Evolutionary conservation across 1,284 basidiomycete species (phyloP).

Genomic region (Ceratobasidium sp.): DNA sequence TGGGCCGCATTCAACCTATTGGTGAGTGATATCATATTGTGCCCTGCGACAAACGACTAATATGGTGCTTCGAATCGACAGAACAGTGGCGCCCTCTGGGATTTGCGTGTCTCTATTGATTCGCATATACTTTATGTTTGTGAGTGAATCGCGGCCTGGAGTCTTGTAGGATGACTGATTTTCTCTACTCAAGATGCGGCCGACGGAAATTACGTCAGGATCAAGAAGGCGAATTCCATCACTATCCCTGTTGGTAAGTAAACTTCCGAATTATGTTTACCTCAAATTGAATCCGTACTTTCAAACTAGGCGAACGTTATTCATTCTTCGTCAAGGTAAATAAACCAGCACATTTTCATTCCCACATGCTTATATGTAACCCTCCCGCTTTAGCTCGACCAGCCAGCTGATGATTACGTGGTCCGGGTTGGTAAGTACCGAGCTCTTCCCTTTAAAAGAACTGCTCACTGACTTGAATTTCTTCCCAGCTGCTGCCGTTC

Average conservation of each 20-base stretch:
- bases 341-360: not conserved
- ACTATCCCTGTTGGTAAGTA: conserved; percentile 20
- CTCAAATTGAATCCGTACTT: too few relatives aligned
- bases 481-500: conserved; percentile 16
- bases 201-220: conserved; percentile 19
- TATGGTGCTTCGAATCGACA: not conserved
- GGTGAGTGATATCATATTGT: not conserved
- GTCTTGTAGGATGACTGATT: too few relatives aligned
- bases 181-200: conserved; percentile 17
- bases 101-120: conserved; percentile 29
- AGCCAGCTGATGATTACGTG: conserved; percentile 1
- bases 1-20: conserved; percentile 28
- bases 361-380: not conserved
- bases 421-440: conserved; percentile 19
- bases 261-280: too few relatives aligned
- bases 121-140: conserved; percentile 26
- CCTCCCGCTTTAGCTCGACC: conserved; percentile 12
- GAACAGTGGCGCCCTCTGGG: conserved; percentile 14
- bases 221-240: conserved; percentile 25
- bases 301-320: conserved; percentile 3
- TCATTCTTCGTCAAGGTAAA: conserved; percentile 13
- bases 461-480: not conserved
- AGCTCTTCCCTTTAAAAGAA: not conserved
- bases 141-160: conserved; percentile 7
- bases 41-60: not conserved